Evolutionary conservation across 2,329 filamentous ascomycete genomes (phyloP).

Genomic region (Leptographium flavum): DNA sequence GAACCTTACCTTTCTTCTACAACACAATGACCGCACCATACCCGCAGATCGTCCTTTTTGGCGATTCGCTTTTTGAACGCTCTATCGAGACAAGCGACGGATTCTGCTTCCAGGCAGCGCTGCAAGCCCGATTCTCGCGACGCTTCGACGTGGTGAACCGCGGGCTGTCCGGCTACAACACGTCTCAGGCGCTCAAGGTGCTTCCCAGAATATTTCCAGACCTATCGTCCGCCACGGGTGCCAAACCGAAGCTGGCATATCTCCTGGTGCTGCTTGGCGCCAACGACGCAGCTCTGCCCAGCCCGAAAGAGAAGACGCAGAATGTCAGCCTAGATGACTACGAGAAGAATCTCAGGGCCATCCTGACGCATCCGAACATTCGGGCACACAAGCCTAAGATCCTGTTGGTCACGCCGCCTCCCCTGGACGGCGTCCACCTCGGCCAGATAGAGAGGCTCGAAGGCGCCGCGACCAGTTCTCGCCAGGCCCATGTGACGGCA

Average conservation of each 20-base stretch:
- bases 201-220: constrained; percentile 55
- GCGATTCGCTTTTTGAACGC: constrained; percentile 75
- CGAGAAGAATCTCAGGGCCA: constrained; percentile 53
- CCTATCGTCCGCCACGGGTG: constrained; percentile 27
- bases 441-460: constrained; percentile 29
- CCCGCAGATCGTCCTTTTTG: constrained; percentile 70
- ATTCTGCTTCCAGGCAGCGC: constrained; percentile 59
- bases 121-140: constrained; percentile 58
- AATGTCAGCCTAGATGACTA: constrained; percentile 67
- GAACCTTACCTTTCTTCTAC: too few species aligned
- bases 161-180: constrained; percentile 78
- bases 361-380: constrained; percentile 59
- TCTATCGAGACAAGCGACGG: constrained; percentile 46
- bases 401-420: constrained; percentile 70
- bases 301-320: constrained; percentile 50
- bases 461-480: constrained; percentile 29
- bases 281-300: constrained; percentile 68
- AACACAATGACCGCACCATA: constrained; percentile 28
- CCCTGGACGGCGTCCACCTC: constrained; percentile 61
- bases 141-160: constrained; percentile 78
- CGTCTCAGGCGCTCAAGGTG: constrained; percentile 54
- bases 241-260: constrained; percentile 52
- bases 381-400: constrained; percentile 59
- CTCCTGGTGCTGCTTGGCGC: constrained; percentile 72
- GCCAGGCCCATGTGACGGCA: constrained; percentile 33